These are phyloP conservation scores for Kokia cookei DNA, from an alignment of 441 rosid species.

Conservation along the genomic window DNA sequence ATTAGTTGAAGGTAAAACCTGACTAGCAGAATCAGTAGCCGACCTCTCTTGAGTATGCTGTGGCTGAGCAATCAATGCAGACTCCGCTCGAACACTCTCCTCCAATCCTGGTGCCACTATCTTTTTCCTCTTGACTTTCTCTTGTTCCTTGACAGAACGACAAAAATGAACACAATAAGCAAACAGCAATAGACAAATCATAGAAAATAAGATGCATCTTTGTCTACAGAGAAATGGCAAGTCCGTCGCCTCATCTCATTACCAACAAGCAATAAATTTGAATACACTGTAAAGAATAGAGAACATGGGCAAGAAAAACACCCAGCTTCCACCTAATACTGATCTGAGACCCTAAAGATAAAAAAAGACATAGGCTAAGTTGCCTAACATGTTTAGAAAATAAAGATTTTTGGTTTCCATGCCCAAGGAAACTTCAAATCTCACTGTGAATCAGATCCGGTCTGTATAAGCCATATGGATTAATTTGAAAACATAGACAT, in stretches of 20 bases:
- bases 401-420: not conserved
- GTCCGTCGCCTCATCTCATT: not conserved
- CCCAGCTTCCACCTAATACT: not conserved
- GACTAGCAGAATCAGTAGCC: slow-evolving; percentile 17
- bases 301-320: not conserved
- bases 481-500: not conserved
- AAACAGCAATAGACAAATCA: not conserved
- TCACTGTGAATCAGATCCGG: not conserved
- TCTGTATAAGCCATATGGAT: not conserved
- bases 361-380: not conserved
- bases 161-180: not conserved
- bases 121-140: slow-evolving; percentile 47
- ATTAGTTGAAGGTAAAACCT: slow-evolving; percentile 30
- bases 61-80: slow-evolving; percentile 26
- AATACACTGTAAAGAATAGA: not conserved
- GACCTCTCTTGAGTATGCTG: slow-evolving; percentile 12
- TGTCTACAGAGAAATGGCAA: not conserved
- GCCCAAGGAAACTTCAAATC: not conserved
- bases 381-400: not conserved
- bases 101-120: slow-evolving; percentile 14
- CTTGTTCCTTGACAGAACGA: slow-evolving; percentile 35
- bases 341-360: not conserved
- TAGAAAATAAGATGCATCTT: not conserved
- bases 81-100: slow-evolving; percentile 36
- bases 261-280: too few relatives aligned